Percentiles rank a stretch among this genome's conserved stretches.
Conservation (phyloP, 495 filamentous ascomycete species). For the Extremus antarcticus region DNA sequence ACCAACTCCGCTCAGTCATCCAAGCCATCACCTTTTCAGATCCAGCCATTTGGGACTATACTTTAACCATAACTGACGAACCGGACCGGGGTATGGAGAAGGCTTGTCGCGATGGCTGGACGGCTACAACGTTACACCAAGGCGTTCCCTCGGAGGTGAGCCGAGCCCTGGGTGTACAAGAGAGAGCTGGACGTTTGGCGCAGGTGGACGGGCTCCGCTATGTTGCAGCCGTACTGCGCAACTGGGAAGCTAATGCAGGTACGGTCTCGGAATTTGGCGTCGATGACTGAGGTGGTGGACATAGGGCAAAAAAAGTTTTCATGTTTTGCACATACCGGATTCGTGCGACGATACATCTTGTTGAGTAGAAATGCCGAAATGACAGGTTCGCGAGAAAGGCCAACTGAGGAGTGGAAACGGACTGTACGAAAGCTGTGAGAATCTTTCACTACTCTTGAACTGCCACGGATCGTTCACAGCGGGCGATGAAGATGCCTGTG, state of each 20-base stretch:
- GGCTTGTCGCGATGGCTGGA: not conserved
- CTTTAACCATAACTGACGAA: not conserved
- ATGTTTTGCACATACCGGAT: not conserved
- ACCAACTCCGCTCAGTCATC: not conserved
- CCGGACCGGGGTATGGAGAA: not conserved
- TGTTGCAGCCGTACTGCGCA: slow-evolving; percentile 6
- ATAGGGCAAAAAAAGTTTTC: not conserved
- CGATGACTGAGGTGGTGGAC: not conserved
- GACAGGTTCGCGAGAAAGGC: too few species aligned
- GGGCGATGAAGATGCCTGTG: too few species aligned
- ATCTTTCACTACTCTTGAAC: too few species aligned
- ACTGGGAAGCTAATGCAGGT: slow-evolving; percentile 16
- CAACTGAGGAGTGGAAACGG: too few species aligned
- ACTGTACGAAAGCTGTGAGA: too few species aligned
- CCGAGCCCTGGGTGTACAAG: not conserved
- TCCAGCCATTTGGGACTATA: not conserved
- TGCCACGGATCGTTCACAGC: too few species aligned
- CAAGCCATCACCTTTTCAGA: not conserved
- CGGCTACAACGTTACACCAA: slow-evolving; percentile 14
- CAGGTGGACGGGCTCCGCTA: not conserved
- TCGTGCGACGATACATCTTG: too few species aligned
- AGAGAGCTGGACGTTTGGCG: slow-evolving; percentile 1
- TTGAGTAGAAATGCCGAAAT: too few species aligned
- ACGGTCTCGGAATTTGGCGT: slow-evolving; percentile 4
- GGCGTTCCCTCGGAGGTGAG: not conserved